These are phyloP conservation scores for Tuber brumale DNA, from an alignment of 495 filamentous ascomycete genomes.

Conservation along the genomic window DNA sequence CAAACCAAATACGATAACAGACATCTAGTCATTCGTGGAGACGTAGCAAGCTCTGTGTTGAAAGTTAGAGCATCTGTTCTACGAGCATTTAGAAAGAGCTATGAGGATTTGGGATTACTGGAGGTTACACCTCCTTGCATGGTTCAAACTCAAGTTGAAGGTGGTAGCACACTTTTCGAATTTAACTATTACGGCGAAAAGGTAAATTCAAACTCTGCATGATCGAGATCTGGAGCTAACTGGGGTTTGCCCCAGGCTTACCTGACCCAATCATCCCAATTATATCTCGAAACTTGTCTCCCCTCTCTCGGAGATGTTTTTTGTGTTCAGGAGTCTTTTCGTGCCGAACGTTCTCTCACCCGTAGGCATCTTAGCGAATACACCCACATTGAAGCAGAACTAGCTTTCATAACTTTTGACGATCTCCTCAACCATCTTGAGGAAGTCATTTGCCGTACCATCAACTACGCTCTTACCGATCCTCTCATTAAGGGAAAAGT, in stretches of 20 bases:
- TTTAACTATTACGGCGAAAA: conserved; percentile 92
- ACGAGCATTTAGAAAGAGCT: conserved; percentile 73
- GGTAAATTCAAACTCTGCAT: conserved; percentile 6
- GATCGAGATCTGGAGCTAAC: neutral
- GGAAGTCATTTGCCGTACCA: conserved; percentile 76
- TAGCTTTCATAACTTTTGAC: conserved; percentile 91
- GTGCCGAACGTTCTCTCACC: conserved; percentile 90
- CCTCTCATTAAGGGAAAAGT: conserved; percentile 62
- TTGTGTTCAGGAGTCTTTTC: conserved; percentile 98
- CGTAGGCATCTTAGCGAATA: conserved; percentile 93
- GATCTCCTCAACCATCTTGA: conserved; percentile 91
- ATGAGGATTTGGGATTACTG: conserved; percentile 66
- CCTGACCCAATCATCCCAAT: conserved; percentile 92
- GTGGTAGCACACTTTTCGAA: conserved; percentile 87
- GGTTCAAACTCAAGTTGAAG: conserved; percentile 98
- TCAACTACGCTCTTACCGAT: conserved; percentile 67
- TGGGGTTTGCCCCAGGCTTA: conserved; percentile 51
- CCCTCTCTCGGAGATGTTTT: conserved; percentile 88
- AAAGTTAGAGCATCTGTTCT: conserved; percentile 83
- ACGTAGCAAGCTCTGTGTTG: conserved; percentile 79
- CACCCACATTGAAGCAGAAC: conserved; percentile 92
- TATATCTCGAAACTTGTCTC: conserved; percentile 94
- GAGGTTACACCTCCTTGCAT: conserved; percentile 92
- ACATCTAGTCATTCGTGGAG: conserved; percentile 85
- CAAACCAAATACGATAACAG: conserved; percentile 79